phyloP scores from a whole-genome alignment of 2,329 filamentous ascomycete species.

The Plectosphaerella plurivora region DNA sequence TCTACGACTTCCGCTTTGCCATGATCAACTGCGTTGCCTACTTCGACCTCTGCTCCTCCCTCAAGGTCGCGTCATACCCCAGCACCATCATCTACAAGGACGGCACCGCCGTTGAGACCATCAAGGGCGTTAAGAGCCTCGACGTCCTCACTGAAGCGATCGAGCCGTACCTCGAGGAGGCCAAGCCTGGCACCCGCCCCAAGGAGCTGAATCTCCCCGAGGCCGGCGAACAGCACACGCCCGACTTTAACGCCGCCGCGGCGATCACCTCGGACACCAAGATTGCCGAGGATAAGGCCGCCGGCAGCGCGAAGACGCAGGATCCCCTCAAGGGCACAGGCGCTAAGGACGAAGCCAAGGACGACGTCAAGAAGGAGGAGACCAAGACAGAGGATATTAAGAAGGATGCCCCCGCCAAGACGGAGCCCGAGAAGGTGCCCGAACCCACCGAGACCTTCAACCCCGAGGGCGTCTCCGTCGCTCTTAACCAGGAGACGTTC shows the following conservation, averaged over 20 bases:
- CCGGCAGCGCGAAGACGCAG: constrained; percentile 12
- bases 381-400: constrained; percentile 23
- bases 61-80: constrained; percentile 68
- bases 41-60: constrained; percentile 68
- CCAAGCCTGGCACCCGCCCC: constrained; percentile 76
- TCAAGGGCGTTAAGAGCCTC: constrained; percentile 66
- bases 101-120: constrained; percentile 60
- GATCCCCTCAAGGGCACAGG: constrained; percentile 15
- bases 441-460: constrained; percentile 63
- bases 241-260: constrained; percentile 19
- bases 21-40: constrained; percentile 81
- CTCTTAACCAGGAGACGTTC: constrained; percentile 80
- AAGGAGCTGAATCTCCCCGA: constrained; percentile 64
- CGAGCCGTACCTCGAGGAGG: constrained; percentile 71
- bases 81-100: constrained; percentile 77
- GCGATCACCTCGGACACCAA: constrained; percentile 31
- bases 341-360: constrained; percentile 28
- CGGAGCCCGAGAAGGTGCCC: constrained; percentile 37
- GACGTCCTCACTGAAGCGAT: constrained; percentile 63
- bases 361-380: constrained; percentile 24
- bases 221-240: constrained; percentile 54
- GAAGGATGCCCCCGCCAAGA: constrained; percentile 27
- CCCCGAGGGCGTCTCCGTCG: constrained; percentile 66
- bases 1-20: constrained; percentile 87
- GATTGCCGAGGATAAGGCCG: constrained; percentile 14